phyloP scores from a whole-genome alignment of 2,329 filamentous ascomycete species.

The Epichloe sibirici region DNA sequence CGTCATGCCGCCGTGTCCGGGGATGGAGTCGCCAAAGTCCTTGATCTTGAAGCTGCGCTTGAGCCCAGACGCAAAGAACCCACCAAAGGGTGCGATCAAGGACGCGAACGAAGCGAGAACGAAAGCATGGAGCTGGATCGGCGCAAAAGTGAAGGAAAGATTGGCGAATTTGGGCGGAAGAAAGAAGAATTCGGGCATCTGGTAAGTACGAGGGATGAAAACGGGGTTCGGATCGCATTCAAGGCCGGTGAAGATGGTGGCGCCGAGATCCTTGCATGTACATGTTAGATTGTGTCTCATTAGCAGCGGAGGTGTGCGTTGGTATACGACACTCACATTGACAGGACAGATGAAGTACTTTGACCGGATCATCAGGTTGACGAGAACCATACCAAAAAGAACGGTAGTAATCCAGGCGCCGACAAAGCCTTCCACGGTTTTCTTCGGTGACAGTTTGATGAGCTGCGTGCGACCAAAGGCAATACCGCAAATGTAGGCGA shows the following conservation, averaged over 20 bases:
- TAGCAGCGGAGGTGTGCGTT: neutral
- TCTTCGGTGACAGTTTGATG: constrained; percentile 97
- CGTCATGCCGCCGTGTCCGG: constrained; percentile 93
- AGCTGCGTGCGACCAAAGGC: constrained; percentile 92
- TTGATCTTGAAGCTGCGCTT: constrained; percentile 99
- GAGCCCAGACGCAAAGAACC: constrained; percentile 93
- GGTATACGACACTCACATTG: constrained; percentile 41
- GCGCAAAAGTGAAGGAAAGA: constrained; percentile 61
- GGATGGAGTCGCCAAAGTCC: constrained; percentile 97
- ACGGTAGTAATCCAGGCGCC: constrained; percentile 95
- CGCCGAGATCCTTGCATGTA: constrained; percentile 59
- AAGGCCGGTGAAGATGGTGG: constrained; percentile 83
- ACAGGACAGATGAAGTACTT: constrained; percentile 98
- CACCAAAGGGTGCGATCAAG: constrained; percentile 91
- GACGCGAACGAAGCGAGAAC: constrained; percentile 88
- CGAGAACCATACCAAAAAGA: constrained; percentile 69
- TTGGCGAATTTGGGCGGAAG: constrained; percentile 41
- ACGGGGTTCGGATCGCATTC: constrained; percentile 85
- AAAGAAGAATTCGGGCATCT: constrained; percentile 61
- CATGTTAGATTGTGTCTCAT: neutral
- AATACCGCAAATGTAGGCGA: constrained; percentile 94
- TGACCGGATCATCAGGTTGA: constrained; percentile 75
- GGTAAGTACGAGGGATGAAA: constrained; percentile 68
- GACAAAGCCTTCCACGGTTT: constrained; percentile 96
- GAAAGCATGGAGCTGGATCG: constrained; percentile 89